Percentiles rank a stretch among this genome's conserved stretches.
phyloP scores from a whole-genome alignment of 225 moss, liverwort and hornwort genomes.

The Sphagnum tenellum region DNA sequence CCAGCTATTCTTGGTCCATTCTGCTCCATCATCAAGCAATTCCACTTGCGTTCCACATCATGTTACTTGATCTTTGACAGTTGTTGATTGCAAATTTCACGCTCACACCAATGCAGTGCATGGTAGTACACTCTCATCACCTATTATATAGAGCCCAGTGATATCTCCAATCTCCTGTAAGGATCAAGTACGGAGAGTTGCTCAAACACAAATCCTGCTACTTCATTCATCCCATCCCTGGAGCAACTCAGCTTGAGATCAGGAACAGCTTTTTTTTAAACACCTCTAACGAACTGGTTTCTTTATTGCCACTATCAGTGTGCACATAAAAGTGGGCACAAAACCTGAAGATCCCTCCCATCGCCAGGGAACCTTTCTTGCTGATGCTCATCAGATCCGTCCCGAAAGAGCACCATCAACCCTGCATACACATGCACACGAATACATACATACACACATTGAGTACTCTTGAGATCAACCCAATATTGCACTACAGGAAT shows the following conservation, averaged over 20 bases:
- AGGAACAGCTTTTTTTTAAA: slow-evolving; percentile 73
- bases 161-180: slow-evolving; percentile 92
- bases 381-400: slow-evolving; percentile 22
- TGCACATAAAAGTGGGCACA: slow-evolving; percentile 6
- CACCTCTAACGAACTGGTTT: slow-evolving; percentile 86
- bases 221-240: slow-evolving; percentile 70
- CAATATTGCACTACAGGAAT: too few relatives aligned
- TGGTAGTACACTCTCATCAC: slow-evolving; percentile 77
- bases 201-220: slow-evolving; percentile 74
- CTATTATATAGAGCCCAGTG: slow-evolving; percentile 88
- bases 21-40: slow-evolving; percentile 99
- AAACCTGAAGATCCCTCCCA: slow-evolving; percentile 18
- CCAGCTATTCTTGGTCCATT: slow-evolving; percentile 15
- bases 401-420: slow-evolving; percentile 21
- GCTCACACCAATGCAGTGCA: slow-evolving; percentile 60
- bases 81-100: slow-evolving; percentile 85
- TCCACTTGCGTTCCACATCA: slow-evolving; percentile 97
- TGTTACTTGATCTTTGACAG: slow-evolving; percentile 76
- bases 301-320: slow-evolving; percentile 15
- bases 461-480: too few relatives aligned
- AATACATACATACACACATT: too few relatives aligned
- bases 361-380: slow-evolving; percentile 20
- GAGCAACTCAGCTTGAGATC: slow-evolving; percentile 81
- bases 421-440: slow-evolving; percentile 8
- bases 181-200: slow-evolving; percentile 89